phyloP scores from a whole-genome alignment of 2,329 filamentous ascomycete genomes.

The Phoma herbarum region DNA sequence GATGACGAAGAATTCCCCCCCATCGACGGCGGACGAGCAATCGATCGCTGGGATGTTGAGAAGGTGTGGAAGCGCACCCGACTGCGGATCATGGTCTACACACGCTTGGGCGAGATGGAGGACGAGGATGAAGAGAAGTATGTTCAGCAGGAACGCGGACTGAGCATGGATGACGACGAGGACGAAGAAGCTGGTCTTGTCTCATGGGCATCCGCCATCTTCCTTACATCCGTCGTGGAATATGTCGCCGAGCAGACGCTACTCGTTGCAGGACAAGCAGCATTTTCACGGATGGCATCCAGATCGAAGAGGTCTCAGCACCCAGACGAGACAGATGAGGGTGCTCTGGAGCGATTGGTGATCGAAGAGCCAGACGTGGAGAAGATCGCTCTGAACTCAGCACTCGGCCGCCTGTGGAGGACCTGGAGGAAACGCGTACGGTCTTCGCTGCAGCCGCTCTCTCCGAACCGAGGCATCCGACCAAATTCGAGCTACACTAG shows the following conservation, averaged over 20 bases:
- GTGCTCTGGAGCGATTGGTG: slow-evolving; percentile 71
- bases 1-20: slow-evolving; percentile 54
- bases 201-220: slow-evolving; percentile 92
- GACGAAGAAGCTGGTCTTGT: slow-evolving; percentile 61
- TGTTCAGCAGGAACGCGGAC: slow-evolving; percentile 75
- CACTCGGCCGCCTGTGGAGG: slow-evolving; percentile 88
- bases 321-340: slow-evolving; percentile 61
- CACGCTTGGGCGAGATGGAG: slow-evolving; percentile 93
- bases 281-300: slow-evolving; percentile 69
- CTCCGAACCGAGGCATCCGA: slow-evolving; percentile 39
- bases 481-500: slow-evolving; percentile 42
- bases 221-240: slow-evolving; percentile 92
- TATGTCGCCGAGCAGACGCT: slow-evolving; percentile 92
- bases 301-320: slow-evolving; percentile 50
- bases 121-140: slow-evolving; percentile 95
- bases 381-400: slow-evolving; percentile 87
- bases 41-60: slow-evolving; percentile 84
- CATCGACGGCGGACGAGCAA: slow-evolving; percentile 37
- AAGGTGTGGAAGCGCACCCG: slow-evolving; percentile 93
- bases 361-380: slow-evolving; percentile 94
- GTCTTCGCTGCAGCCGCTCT: slow-evolving; percentile 38
- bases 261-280: slow-evolving; percentile 84
- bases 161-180: slow-evolving; percentile 63
- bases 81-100: slow-evolving; percentile 97
- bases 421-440: slow-evolving; percentile 91